Conservation (phyloP, 2,329 filamentous ascomycete genomes). For the Botrytis tulipae region DNA sequence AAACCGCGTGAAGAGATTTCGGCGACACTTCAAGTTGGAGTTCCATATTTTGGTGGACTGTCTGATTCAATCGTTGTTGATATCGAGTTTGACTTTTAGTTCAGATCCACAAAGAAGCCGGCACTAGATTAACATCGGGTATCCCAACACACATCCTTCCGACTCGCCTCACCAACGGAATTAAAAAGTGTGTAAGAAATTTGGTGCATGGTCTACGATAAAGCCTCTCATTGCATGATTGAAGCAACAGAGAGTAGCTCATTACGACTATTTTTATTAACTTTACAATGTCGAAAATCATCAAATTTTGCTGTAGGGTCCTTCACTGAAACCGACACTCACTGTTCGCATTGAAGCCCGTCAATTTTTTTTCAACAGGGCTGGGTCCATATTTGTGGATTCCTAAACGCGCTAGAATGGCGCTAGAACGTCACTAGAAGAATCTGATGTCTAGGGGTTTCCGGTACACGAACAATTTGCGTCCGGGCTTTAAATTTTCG, state of each 20-base stretch:
- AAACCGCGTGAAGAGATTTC: slow-evolving; percentile 25
- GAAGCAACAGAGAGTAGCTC: too few relatives aligned
- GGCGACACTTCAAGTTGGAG: slow-evolving; percentile 20
- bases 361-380: neutral
- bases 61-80: slow-evolving; percentile 10
- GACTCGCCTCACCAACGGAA: neutral
- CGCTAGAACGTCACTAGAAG: slow-evolving; percentile 13
- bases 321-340: neutral
- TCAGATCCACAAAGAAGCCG: slow-evolving; percentile 22
- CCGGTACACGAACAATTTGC: neutral
- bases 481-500: neutral
- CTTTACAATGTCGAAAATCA: neutral
- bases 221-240: too few relatives aligned
- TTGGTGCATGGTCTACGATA: neutral
- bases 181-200: neutral
- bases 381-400: too few relatives aligned
- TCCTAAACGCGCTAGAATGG: neutral
- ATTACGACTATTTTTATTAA: neutral
- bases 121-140: slow-evolving; percentile 4
- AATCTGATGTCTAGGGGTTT: slow-evolving; percentile 10
- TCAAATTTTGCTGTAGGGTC: neutral
- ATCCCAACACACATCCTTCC: neutral
- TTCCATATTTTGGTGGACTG: slow-evolving; percentile 21
- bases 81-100: slow-evolving; percentile 8
- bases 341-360: slow-evolving; percentile 10